Percentiles rank a stretch among this genome's conserved stretches.
These are phyloP conservation scores for Mucor indicus DNA, from an alignment of 371 early-diverging fungal species.

Conservation along the genomic window DNA sequence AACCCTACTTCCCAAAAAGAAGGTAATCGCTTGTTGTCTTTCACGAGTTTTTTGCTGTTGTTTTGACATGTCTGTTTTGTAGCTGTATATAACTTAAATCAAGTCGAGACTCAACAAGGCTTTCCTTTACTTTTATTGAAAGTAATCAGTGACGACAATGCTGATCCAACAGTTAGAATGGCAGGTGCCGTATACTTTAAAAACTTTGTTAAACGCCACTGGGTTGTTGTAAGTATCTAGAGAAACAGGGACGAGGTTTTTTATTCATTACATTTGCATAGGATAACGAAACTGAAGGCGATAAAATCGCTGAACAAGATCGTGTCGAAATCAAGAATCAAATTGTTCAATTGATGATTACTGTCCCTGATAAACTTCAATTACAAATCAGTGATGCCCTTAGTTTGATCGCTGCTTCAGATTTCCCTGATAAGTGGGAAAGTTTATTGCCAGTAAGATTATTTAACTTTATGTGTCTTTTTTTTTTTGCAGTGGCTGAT, in stretches of 20 bases:
- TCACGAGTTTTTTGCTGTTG: neutral
- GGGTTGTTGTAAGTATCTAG: constrained; percentile 72
- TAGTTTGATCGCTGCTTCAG: constrained; percentile 83
- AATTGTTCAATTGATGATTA: constrained; percentile 85
- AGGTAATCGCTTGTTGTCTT: constrained; percentile 42
- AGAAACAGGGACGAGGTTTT: too few relatives aligned
- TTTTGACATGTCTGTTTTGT: neutral
- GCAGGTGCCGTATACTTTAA: constrained; percentile 92
- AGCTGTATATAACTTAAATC: constrained; percentile 66
- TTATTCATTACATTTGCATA: constrained; percentile 5
- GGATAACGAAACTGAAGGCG: constrained; percentile 52
- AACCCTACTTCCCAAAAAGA: constrained; percentile 72
- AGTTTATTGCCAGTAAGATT: constrained; percentile 71
- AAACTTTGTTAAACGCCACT: constrained; percentile 87
- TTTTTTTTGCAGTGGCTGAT: neutral
- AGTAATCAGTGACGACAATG: constrained; percentile 58
- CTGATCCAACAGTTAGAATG: constrained; percentile 66
- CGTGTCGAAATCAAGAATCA: constrained; percentile 76
- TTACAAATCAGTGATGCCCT: constrained; percentile 91
- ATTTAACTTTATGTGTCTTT: neutral
- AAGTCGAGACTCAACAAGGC: constrained; percentile 64
- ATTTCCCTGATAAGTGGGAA: constrained; percentile 90
- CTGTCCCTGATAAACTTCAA: constrained; percentile 76
- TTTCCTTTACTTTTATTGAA: constrained; percentile 75
- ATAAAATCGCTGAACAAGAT: constrained; percentile 64